phyloP scores from a whole-genome alignment of 352 stramenopile genomes.

The Globisporangium cylindrosporum region DNA sequence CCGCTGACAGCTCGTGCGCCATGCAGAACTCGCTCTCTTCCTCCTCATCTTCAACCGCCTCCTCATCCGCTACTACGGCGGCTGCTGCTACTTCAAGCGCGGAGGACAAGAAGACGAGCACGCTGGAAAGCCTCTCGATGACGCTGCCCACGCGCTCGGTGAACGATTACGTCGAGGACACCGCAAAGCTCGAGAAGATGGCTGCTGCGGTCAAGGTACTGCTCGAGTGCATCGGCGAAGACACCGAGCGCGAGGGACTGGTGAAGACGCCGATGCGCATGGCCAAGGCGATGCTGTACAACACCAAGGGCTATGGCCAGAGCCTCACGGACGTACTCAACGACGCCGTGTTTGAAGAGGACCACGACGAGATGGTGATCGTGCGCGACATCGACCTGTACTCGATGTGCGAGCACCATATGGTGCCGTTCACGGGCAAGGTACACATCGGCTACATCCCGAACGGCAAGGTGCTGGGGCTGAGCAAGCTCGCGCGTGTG shows the following conservation, averaged over 20 bases:
- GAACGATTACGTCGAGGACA: conserved; percentile 74
- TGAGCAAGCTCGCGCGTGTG: conserved; percentile 98
- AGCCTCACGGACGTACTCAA: conserved; percentile 91
- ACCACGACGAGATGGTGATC: conserved; percentile 99
- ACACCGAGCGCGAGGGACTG: conserved; percentile 93
- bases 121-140: conserved; percentile 59
- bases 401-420: conserved; percentile 99
- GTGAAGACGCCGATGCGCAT: conserved; percentile 96
- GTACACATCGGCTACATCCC: conserved; percentile 95
- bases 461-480: conserved; percentile 94
- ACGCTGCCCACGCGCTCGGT: conserved; percentile 45
- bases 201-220: conserved; percentile 90
- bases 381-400: conserved; percentile 99
- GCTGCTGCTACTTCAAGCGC: conserved; percentile 1
- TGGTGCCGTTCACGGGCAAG: conserved; percentile 99
- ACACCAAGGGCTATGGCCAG: conserved; percentile 94
- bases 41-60: not conserved
- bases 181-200: conserved; percentile 90
- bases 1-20: not conserved
- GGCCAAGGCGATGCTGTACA: conserved; percentile 96
- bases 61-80: not conserved
- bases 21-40: conserved; percentile 39
- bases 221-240: conserved; percentile 94
- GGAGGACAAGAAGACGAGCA: conserved; percentile 11
- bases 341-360: conserved; percentile 97